phyloP scores from a whole-genome alignment of 495 filamentous ascomycete species.

The Aspergillus saccharolyticus region DNA sequence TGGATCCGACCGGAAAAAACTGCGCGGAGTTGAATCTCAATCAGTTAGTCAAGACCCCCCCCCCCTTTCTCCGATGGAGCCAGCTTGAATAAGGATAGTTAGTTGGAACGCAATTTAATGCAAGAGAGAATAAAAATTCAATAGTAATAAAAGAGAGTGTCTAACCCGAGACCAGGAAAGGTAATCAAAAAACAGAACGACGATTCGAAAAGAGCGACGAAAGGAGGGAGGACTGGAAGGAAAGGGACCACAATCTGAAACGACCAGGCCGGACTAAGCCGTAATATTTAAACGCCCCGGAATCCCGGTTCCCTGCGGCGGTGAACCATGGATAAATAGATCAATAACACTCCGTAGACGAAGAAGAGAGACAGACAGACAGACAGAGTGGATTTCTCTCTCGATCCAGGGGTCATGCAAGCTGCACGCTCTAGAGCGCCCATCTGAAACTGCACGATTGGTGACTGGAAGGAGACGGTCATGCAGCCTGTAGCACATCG shows the following conservation, averaged over 20 bases:
- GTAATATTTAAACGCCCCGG: conserved; percentile 23
- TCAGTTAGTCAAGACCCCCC: conserved; percentile 14
- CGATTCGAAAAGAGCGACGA: conserved; percentile 37
- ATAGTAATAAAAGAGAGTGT: conserved; percentile 32
- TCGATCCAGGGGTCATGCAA: conserved; percentile 20
- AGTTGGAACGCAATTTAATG: conserved; percentile 20
- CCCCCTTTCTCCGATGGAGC: too few relatives aligned
- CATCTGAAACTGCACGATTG: conserved; percentile 24
- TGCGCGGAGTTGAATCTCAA: conserved; percentile 17
- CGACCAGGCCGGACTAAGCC: conserved; percentile 15
- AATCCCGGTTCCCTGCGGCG: conserved; percentile 38
- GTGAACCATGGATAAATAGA: conserved; percentile 19
- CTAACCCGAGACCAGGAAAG: conserved; percentile 27
- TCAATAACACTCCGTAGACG: too few relatives aligned
- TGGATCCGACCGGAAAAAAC: conserved; percentile 22
- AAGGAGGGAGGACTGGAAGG: conserved; percentile 32
- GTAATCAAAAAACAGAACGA: conserved; percentile 21
- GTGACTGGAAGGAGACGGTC: conserved; percentile 11
- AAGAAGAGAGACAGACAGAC: not conserved
- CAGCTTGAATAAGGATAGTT: conserved; percentile 18
- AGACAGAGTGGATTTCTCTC: too few relatives aligned
- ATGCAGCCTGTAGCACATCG: conserved; percentile 9
- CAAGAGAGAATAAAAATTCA: conserved; percentile 13
- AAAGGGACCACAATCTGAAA: conserved; percentile 28
- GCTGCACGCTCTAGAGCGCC: conserved; percentile 16